Evolutionary conservation across 2,329 filamentous ascomycete genomes (phyloP).

Genomic region (Coniochaeta sp.): DNA sequence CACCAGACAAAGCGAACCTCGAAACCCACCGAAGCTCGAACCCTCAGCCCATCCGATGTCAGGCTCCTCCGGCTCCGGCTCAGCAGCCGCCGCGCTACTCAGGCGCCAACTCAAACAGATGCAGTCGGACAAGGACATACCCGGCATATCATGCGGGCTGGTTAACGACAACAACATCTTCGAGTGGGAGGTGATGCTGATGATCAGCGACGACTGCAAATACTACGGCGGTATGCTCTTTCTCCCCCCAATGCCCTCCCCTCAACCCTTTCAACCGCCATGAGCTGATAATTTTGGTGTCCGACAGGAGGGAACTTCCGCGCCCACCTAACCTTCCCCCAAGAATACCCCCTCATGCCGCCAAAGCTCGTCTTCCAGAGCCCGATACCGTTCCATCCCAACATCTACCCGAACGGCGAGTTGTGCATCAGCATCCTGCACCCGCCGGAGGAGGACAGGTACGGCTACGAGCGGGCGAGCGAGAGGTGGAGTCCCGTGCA

Average conservation of each 20-base stretch:
- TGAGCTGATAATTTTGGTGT: not conserved
- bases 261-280: not conserved
- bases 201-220: constrained; percentile 92
- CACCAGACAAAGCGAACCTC: not conserved
- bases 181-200: constrained; percentile 98
- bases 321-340: constrained; percentile 74
- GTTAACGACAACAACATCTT: constrained; percentile 82
- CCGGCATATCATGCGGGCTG: constrained; percentile 88
- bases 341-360: constrained; percentile 78
- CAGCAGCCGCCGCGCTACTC: constrained; percentile 64
- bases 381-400: constrained; percentile 85
- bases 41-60: not conserved
- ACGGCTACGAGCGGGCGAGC: constrained; percentile 81
- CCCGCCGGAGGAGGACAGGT: constrained; percentile 87
- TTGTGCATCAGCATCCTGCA: constrained; percentile 98
- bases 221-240: constrained; percentile 71
- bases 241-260: constrained; percentile 6
- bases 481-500: constrained; percentile 96
- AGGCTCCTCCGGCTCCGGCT: not conserved
- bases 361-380: constrained; percentile 81
- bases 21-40: no score
- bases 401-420: constrained; percentile 79
- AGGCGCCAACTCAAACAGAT: constrained; percentile 88
- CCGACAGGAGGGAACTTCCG: constrained; percentile 80
- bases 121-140: constrained; percentile 83